These are phyloP conservation scores for Asclepias syriaca DNA, from an alignment of 257 asterid species.

Conservation along the genomic window DNA sequence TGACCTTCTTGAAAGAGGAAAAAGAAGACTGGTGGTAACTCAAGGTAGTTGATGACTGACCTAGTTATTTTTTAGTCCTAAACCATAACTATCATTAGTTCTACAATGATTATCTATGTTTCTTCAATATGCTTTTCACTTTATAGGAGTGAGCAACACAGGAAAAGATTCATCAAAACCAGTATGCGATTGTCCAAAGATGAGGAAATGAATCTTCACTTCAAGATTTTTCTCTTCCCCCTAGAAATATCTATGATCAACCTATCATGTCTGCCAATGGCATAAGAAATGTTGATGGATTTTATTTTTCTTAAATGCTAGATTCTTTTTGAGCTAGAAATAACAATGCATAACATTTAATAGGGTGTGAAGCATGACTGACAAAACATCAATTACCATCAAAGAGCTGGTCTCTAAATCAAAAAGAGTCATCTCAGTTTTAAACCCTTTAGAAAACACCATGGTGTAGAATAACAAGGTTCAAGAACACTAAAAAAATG, in stretches of 20 bases:
- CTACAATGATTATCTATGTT: background rate
- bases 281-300: background rate
- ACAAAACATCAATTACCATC: slow-evolving; percentile 10
- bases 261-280: background rate
- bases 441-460: background rate
- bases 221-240: background rate
- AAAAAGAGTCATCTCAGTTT: background rate
- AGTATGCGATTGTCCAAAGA: background rate
- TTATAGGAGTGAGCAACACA: background rate
- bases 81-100: background rate
- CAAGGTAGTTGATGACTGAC: background rate
- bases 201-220: background rate
- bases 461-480: background rate
- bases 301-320: background rate
- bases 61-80: background rate
- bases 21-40: background rate
- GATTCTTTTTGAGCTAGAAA: slow-evolving; percentile 7
- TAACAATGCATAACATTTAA: background rate
- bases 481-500: background rate
- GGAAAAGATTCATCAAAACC: background rate
- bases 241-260: background rate
- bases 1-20: background rate
- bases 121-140: background rate
- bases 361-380: background rate
- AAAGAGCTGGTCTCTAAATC: background rate